Evolutionary conservation across 139 green algal genomes (phyloP).

Genomic region (Tetradesmus lagerheimii): DNA sequence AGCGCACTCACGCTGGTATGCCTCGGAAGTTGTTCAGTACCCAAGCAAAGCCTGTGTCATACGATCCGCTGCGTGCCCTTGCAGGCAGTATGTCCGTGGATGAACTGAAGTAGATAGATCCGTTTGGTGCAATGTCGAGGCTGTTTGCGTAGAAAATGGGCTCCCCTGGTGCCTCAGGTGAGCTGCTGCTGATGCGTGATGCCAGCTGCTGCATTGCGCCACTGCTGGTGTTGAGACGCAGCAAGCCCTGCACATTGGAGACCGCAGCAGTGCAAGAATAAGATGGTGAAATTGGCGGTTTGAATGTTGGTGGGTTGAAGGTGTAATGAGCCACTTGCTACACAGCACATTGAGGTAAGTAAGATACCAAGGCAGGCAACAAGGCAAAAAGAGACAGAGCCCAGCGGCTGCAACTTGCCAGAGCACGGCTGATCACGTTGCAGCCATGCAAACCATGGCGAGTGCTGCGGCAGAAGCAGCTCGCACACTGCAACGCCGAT

Average conservation of each 20-base stretch:
- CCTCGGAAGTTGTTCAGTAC: conserved; percentile 36
- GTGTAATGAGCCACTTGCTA: no score
- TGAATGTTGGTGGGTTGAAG: no score
- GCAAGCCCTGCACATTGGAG: conserved; percentile 1
- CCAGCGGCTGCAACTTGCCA: no score
- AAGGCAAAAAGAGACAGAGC: no score
- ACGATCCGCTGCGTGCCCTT: not conserved
- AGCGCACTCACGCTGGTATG: conserved; percentile 23
- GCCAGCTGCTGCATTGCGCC: conserved; percentile 42
- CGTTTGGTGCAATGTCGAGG: conserved; percentile 71
- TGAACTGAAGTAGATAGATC: conserved; percentile 76
- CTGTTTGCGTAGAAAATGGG: conserved; percentile 71
- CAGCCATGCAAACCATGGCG: no score
- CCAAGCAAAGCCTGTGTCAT: conserved; percentile 38
- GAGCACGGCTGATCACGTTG: no score
- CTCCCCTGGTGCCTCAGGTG: conserved; percentile 36
- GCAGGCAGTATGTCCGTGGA: conserved; percentile 12
- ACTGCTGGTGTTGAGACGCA: conserved; percentile 21
- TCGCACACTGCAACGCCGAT: no score
- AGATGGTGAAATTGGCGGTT: no score
- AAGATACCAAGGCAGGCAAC: no score
- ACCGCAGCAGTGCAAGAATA: not conserved
- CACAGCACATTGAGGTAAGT: no score
- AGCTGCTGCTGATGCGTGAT: conserved; percentile 22
- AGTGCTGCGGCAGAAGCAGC: no score